A percentile compares a stretch with the other conserved stretches of the same genome.
phyloP scores from a whole-genome alignment of 352 stramenopile species.

The Pythium pectinolyticum region DNA sequence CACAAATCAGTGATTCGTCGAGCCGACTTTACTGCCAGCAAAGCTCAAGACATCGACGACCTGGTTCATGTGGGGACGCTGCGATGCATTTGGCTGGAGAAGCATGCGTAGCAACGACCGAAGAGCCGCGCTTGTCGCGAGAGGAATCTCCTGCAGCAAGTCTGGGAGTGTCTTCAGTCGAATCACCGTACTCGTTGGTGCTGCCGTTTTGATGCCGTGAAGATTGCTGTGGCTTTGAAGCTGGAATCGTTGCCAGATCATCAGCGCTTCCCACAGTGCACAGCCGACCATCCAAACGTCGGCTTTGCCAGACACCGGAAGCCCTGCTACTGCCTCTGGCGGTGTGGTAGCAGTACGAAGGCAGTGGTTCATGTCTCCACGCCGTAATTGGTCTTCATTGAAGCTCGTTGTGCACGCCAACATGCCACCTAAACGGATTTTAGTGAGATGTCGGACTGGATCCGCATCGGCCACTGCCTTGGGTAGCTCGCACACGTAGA shows the following conservation, averaged over 20 bases:
- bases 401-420: slow-evolving; percentile 49
- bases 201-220: background rate
- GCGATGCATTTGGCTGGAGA: slow-evolving; percentile 52
- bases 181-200: slow-evolving; percentile 19
- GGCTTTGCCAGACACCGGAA: slow-evolving; percentile 40
- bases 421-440: slow-evolving; percentile 42
- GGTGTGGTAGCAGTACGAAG: slow-evolving; percentile 42
- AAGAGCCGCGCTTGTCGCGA: slow-evolving; percentile 40
- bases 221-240: slow-evolving; percentile 13
- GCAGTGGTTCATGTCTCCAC: slow-evolving; percentile 38
- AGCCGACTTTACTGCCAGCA: slow-evolving; percentile 18
- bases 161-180: slow-evolving; percentile 45
- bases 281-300: slow-evolving; percentile 73
- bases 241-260: slow-evolving; percentile 52
- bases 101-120: slow-evolving; percentile 66
- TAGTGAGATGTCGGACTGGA: background rate
- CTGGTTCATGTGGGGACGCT: slow-evolving; percentile 60
- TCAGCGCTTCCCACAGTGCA: slow-evolving; percentile 49
- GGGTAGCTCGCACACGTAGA: slow-evolving; percentile 35
- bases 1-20: background rate
- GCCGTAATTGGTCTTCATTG: slow-evolving; percentile 28
- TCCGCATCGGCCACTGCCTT: background rate
- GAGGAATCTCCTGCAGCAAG: slow-evolving; percentile 47
- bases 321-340: slow-evolving; percentile 35
- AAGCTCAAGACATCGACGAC: slow-evolving; percentile 60